A percentile compares a stretch with the other conserved stretches of the same genome.
phyloP scores from a whole-genome alignment of 306 rosid genomes.

The Myrica gale region DNA sequence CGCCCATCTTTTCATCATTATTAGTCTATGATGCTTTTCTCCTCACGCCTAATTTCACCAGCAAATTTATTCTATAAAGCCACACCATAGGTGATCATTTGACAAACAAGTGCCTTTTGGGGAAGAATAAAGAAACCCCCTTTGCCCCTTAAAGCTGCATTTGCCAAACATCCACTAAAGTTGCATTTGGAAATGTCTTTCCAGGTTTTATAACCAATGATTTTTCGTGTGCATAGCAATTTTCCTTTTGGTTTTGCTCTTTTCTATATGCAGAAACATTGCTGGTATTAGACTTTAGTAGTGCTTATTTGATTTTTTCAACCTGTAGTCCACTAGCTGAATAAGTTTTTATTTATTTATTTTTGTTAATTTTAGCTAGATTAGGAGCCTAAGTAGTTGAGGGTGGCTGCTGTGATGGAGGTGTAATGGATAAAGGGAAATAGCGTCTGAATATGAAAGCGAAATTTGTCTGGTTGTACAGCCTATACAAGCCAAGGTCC shows the following conservation, averaged over 20 bases:
- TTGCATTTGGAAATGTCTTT: too few relatives aligned
- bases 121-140: not conserved
- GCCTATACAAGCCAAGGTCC: not conserved
- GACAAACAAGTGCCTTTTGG: slow-evolving; percentile 20
- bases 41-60: slow-evolving; percentile 49
- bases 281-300: too few relatives aligned
- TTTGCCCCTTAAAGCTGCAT: slow-evolving; percentile 16
- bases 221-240: not conserved
- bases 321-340: too few relatives aligned
- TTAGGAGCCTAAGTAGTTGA: not conserved
- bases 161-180: slow-evolving; percentile 3
- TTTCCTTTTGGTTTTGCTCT: not conserved
- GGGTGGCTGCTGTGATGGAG: slow-evolving; percentile 25
- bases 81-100: slow-evolving; percentile 53
- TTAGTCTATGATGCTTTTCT: slow-evolving; percentile 34
- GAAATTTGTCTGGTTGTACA: not conserved
- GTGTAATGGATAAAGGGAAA: slow-evolving; percentile 1
- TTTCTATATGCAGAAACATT: not conserved
- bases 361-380: not conserved
- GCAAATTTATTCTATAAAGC: slow-evolving; percentile 30
- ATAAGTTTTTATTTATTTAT: not conserved
- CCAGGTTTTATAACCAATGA: too few relatives aligned
- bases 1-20: slow-evolving; percentile 38
- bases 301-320: too few relatives aligned
- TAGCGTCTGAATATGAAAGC: slow-evolving; percentile 20